Base-by-base conservation (phyloP, 1,139 yeast genomes). In the Kodamaea alishanica region DNA sequence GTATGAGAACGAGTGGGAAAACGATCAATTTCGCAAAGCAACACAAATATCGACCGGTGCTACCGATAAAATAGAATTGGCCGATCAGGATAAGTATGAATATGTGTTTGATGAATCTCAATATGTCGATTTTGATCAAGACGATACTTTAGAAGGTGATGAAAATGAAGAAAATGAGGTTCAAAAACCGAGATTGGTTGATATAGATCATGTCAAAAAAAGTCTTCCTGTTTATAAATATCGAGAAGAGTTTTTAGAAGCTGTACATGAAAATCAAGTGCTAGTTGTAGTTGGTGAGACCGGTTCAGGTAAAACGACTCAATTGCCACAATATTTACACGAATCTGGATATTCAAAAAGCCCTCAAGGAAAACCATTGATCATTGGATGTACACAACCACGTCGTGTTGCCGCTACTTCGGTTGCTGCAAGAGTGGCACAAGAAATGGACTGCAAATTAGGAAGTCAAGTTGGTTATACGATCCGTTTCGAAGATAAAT, bases 281-380 rank as follows among this genome's bases (percentile, higher is more conserved):
- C 56, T 90, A 29, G 84, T 92, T 31, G 84, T 92, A 34, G 96
- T 92, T 27, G 98, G 98, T 43, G 97, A 92, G 57, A 92, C 98
- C 0, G 98, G 98, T 34, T 89, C 97, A 0, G 98, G 98, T 51
- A 92, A 92, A 53, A 92, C 98, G 0, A 92, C 98, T 0, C 97
- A 92, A 60, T 64, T 92, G 8, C 97, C 97, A 0, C 97, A 92
- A 52, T 92, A 81, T 55, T 65, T 92, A 23, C 76, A 79, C 49
- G 96, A 89, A 54, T 88, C 83, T 12, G 96, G 96, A 0, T 85
- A 81, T 49, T 72, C 88, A 5, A 54, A 63, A 12, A 77, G 77
- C 1, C 44, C 46, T 3, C 43, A 46, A 10, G 62, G 58, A 3
- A 43, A 49, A 12, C 45, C 42, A 2, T 61, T 67, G 43, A 76